Evolutionary conservation across 768 basidiomycete species (phyloP).

Genomic region (Chalciporus chontae): DNA sequence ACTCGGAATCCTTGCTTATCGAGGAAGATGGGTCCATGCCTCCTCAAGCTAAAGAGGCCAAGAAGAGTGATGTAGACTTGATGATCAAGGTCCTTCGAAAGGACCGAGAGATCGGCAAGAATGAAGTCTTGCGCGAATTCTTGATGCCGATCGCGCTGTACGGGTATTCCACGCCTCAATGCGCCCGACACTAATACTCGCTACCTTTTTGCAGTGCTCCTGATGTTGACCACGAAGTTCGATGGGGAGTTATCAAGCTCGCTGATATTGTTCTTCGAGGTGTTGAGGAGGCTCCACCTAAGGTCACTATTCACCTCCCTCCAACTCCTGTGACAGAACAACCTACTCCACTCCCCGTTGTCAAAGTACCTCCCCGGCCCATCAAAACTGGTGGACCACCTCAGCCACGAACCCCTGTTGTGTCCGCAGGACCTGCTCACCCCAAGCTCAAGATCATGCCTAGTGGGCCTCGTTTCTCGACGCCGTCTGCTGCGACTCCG

Average conservation of each 20-base stretch:
- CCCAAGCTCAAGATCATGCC: slow-evolving; percentile 55
- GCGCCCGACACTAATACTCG: not conserved
- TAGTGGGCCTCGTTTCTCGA: slow-evolving; percentile 11
- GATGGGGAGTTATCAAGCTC: slow-evolving; percentile 88
- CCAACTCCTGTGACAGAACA: slow-evolving; percentile 67
- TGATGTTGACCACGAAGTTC: slow-evolving; percentile 81
- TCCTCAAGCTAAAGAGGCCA: slow-evolving; percentile 68
- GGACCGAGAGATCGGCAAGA: slow-evolving; percentile 80
- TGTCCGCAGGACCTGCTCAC: slow-evolving; percentile 29
- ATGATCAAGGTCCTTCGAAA: slow-evolving; percentile 87
- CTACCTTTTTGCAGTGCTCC: slow-evolving; percentile 48
- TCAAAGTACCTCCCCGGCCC: slow-evolving; percentile 43
- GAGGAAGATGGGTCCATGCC: slow-evolving; percentile 80
- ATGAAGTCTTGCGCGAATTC: slow-evolving; percentile 73
- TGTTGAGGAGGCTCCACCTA: slow-evolving; percentile 79
- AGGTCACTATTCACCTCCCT: slow-evolving; percentile 79
- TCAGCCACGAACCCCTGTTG: slow-evolving; percentile 25
- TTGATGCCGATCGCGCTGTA: slow-evolving; percentile 82
- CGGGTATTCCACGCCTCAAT: slow-evolving; percentile 23
- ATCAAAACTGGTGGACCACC: slow-evolving; percentile 35
- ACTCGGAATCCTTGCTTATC: slow-evolving; percentile 73
- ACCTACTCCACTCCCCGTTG: slow-evolving; percentile 51
- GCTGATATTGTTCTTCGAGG: slow-evolving; percentile 86
- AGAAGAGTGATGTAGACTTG: slow-evolving; percentile 78
- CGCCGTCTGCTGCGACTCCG: slow-evolving; percentile 18